Conservation (phyloP, 1,139 yeast genomes). For the Protomyces inundatus region DNA sequence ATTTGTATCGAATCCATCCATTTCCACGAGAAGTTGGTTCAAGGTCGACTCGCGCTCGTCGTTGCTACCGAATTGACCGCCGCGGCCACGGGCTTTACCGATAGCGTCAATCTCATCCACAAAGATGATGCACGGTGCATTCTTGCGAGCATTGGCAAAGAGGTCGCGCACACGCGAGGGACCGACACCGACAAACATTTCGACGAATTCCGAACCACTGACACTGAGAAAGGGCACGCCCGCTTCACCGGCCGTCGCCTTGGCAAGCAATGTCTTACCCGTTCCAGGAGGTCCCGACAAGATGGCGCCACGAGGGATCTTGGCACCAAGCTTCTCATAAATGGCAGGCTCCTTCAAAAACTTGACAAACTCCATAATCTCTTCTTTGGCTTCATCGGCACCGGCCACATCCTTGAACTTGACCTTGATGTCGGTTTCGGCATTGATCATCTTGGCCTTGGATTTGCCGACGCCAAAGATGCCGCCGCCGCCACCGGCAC, state of each 20-base stretch:
- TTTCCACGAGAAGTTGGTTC: constrained; percentile 90
- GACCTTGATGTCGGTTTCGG: constrained; percentile 82
- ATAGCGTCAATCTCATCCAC: constrained; percentile 98
- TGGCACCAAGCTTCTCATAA: constrained; percentile 88
- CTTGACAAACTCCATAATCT: constrained; percentile 94
- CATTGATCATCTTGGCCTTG: constrained; percentile 78
- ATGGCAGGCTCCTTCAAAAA: constrained; percentile 83
- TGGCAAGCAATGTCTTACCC: constrained; percentile 95
- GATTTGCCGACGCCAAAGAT: constrained; percentile 38
- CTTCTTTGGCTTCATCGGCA: constrained; percentile 94
- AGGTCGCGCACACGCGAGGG: constrained; percentile 95
- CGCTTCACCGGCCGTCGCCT: constrained; percentile 98
- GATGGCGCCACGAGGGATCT: constrained; percentile 96
- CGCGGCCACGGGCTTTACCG: constrained; percentile 87
- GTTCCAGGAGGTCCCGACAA: constrained; percentile 99
- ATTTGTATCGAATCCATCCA: constrained; percentile 88
- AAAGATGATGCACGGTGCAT: constrained; percentile 88
- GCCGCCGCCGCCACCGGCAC: constrained; percentile 55
- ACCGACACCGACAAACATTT: constrained; percentile 99
- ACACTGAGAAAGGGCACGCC: constrained; percentile 94
- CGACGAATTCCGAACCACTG: constrained; percentile 97
- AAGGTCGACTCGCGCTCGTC: constrained; percentile 96
- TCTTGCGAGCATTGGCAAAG: constrained; percentile 84
- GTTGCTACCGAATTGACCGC: constrained; percentile 62
- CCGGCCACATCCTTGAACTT: constrained; percentile 95